Base-by-base conservation (phyloP, 2,329 filamentous ascomycete species). In the Rhynchosporium agropyri region DNA sequence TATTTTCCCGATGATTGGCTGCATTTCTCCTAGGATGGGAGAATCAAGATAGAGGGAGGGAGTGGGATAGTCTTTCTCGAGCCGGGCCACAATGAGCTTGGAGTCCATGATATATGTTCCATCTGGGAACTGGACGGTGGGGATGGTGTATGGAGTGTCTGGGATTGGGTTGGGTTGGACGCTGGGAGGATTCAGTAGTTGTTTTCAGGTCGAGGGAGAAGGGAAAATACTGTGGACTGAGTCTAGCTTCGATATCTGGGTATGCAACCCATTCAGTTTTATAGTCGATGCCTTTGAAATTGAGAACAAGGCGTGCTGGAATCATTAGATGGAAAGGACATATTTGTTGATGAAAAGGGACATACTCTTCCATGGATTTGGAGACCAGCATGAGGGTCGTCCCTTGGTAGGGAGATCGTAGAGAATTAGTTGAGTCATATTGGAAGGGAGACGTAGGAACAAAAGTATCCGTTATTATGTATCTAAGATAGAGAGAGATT, bases 281-380 rank as follows among this genome's bases (percentile, higher is more conserved):
- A 77, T 91, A 91, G 51, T 85, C 80, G 13, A 91, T 73, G 1
- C 79, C 78, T 73, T 91, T 91, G 77, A 81, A 89, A 76, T 90
- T 91, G 50, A 91, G 76, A 2, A 82, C 72, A 61, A 91, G 75
- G 1, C 89, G 86, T 50, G 84, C 88, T 90, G 58, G 31, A 28
- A 45, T 8, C 9, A 26, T 57, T 61, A 63, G 53, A 36, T 59
- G 9, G n/a, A 28, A 10, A 6, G 33, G 33, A 20, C 20, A 20
- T 20, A 20, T 28, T 26, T 56, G 54, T 1, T 33, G 12, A 51
- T 60, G 65, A 53, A 67, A 57, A 2, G 28, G 10, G 7, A 26
- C 74, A 69, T 76, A 88, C 87, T 85, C 76, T 89, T 91, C 88
- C 87, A 91, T 0, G 88, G 83, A 72, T 91, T 91, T 51, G 84